A percentile compares a stretch with the other conserved stretches of the same genome.
phyloP scores from a whole-genome alignment of 140 eudicot genomes.

The Senecio squalidus region DNA sequence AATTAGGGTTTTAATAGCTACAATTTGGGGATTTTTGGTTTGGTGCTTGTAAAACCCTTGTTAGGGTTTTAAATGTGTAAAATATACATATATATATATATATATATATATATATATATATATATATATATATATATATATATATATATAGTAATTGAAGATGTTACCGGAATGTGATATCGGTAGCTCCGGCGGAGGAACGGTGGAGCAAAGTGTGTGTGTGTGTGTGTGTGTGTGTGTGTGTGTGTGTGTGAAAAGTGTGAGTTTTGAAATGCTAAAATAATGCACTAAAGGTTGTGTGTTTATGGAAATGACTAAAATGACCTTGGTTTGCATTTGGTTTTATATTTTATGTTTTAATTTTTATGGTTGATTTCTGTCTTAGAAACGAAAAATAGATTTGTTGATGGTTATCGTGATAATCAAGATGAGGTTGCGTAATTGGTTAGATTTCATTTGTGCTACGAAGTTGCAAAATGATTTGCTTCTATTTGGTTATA shows the following conservation, averaged over 20 bases:
- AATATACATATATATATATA: not conserved
- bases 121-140: not conserved
- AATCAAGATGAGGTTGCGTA: no score
- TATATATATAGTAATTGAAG: no score
- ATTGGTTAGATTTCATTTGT: no score
- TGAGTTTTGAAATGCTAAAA: no score
- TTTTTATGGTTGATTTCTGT: not conserved
- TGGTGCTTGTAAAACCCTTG: constrained; percentile 3
- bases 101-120: not conserved
- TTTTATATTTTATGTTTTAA: no score
- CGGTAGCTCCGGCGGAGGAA: constrained; percentile 6
- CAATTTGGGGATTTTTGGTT: constrained; percentile 5
- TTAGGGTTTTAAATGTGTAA: constrained; percentile 10
- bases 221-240: not conserved
- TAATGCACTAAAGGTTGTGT: no score
- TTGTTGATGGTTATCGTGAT: no score
- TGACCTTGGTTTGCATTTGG: not conserved
- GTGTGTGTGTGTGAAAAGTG: not conserved
- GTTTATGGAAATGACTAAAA: not conserved
- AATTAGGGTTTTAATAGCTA: not conserved
- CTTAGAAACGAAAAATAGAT: no score
- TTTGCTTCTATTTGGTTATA: no score
- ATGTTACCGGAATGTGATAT: constrained; percentile 1
- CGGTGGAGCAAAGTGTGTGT: constrained; percentile 2
- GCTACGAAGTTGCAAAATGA: no score